A percentile compares a stretch with the other conserved stretches of the same genome.
phyloP scores from a whole-genome alignment of 768 basidiomycete species.

The Boletales sp. region DNA sequence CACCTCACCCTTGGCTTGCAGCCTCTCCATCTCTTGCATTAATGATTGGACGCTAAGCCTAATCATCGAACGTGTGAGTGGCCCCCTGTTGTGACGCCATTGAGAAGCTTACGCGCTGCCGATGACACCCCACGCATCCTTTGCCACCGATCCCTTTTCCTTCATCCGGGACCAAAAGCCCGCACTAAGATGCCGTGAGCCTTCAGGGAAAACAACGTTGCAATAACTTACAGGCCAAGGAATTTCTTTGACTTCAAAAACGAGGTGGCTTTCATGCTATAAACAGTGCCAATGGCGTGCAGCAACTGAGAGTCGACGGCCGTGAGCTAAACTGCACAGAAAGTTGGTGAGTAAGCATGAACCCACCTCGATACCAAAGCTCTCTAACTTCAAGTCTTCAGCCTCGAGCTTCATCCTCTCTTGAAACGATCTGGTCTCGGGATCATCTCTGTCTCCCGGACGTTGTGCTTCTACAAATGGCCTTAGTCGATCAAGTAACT shows the following conservation, averaged over 20 bases:
- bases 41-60: conserved; percentile 26
- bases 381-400: conserved; percentile 94
- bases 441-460: conserved; percentile 76
- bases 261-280: conserved; percentile 89
- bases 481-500: conserved; percentile 80
- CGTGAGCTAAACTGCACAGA: conserved; percentile 1
- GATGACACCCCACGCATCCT: conserved; percentile 96
- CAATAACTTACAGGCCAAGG: conserved; percentile 70
- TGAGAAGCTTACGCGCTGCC: conserved; percentile 76
- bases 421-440: conserved; percentile 80
- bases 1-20: conserved; percentile 86
- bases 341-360: not conserved
- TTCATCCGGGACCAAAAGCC: conserved; percentile 94
- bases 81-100: conserved; percentile 44
- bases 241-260: conserved; percentile 91
- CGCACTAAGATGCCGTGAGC: conserved; percentile 42
- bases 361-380: conserved; percentile 91
- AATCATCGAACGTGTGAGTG: conserved; percentile 43
- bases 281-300: conserved; percentile 88
- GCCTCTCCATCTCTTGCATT: conserved; percentile 80
- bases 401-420: conserved; percentile 76
- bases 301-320: conserved; percentile 49
- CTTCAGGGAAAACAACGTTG: conserved; percentile 1
- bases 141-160: conserved; percentile 89
- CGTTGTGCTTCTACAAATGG: conserved; percentile 89